phyloP scores from a whole-genome alignment of 73 alveolate species.

The Symbiodinium natans region DNA sequence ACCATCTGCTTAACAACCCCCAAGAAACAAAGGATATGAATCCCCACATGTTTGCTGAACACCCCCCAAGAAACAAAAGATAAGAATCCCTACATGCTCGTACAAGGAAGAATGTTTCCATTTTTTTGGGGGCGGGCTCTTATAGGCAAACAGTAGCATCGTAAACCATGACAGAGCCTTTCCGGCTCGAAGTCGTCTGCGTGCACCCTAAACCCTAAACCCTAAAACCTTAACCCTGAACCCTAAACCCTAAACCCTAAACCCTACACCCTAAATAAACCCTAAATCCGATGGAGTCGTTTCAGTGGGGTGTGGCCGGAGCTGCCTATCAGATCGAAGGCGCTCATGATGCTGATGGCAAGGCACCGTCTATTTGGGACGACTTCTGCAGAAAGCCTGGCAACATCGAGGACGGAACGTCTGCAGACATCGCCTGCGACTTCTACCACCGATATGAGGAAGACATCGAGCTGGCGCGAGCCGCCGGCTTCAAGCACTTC shows the following conservation, averaged over 20 bases:
- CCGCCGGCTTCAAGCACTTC: constrained; percentile 28
- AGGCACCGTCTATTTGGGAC: constrained; percentile 21
- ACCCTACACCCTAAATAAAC: not conserved
- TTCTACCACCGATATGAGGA: constrained; percentile 28
- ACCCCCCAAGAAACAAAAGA: too few species aligned
- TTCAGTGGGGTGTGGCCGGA: constrained; percentile 50
- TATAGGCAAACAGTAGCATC: too few species aligned
- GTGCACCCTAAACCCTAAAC: too few species aligned
- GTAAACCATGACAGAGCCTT: not conserved
- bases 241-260: too few species aligned
- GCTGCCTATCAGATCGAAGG: constrained; percentile 28
- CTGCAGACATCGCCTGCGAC: constrained; percentile 28
- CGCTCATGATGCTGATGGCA: constrained; percentile 27
- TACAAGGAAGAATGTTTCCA: too few species aligned
- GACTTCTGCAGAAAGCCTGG: constrained; percentile 8
- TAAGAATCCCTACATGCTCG: too few species aligned
- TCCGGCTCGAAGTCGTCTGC: too few species aligned
- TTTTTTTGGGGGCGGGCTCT: too few species aligned
- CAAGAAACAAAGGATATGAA: too few species aligned
- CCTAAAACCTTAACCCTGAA: too few species aligned
- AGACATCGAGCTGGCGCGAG: constrained; percentile 40
- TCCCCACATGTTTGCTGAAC: too few species aligned
- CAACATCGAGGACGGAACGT: not conserved
- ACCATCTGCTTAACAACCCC: too few species aligned
- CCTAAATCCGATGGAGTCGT: not conserved